Base-by-base conservation (phyloP, 1,139 yeast genomes). In the Taphrina communis region DNA sequence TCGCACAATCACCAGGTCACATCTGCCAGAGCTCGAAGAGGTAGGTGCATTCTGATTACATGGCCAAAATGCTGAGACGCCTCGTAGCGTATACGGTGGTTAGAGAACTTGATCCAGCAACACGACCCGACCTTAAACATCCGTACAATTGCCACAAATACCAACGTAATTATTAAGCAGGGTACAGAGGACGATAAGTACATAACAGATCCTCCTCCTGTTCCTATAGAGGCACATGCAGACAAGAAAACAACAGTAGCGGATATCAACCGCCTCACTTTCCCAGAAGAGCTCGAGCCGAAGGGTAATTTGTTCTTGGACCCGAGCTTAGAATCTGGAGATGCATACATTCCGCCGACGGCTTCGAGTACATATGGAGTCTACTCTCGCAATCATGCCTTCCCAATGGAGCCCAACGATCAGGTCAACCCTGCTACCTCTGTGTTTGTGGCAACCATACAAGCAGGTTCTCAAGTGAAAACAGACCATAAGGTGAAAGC, bases 261-360 rank as follows among this genome's bases (percentile, higher is more conserved):
- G 14, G 61, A 44, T 12, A 44, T 63, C 41, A 55, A 42, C 35
- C 51, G 52, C 17, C 48, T 63, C 11, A 50, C 61, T 5, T 53
- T 63, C 31, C 67, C 67, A 6, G 67, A 63, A 48, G 67, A 57
- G 21, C 51, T 63, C 36, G 67, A 63, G 39, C 67, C 67, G 9
- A 63, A 63, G 21, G 67, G 67, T 9, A 63, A 63, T 19, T 25
- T 63, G 11, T 63, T 63, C 35, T 25, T 63, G 11, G 67, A 63
- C 21, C 67, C 67, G 12, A 44, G 55, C 12, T 41, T 63, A 12
- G 67, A 63, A 38, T 42, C 55, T 21, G 61, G 59, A n/a, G 67
- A 63, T 14, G 42, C 41, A 17, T 63, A 53, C 21, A 46, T 63
- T 8, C 67, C 67, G 12, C 61, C 67, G 21, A 25, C 46, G 12